A percentile compares a stretch with the other conserved stretches of the same genome.
These are phyloP conservation scores for Myochromella boudieri DNA, from an alignment of 768 basidiomycete genomes.

Conservation along the genomic window DNA sequence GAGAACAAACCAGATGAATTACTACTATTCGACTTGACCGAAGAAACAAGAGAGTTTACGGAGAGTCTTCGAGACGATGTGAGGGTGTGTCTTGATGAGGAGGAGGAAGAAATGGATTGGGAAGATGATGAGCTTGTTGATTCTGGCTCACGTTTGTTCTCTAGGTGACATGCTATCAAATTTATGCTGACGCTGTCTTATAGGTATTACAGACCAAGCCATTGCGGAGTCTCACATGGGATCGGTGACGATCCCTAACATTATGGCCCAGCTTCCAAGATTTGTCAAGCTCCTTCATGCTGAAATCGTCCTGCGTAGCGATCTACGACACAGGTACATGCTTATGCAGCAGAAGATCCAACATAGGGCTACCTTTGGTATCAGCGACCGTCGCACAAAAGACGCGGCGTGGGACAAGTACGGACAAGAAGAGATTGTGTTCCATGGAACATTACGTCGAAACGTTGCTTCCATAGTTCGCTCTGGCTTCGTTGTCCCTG, in stretches of 20 bases:
- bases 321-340: not conserved
- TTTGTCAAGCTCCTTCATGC: slow-evolving; percentile 6
- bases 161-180: not conserved
- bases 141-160: not conserved
- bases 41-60: slow-evolving; percentile 13
- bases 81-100: slow-evolving; percentile 1
- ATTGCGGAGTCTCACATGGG: slow-evolving; percentile 4
- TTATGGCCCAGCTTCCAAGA: not conserved
- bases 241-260: not conserved
- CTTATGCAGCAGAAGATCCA: slow-evolving; percentile 4
- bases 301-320: slow-evolving; percentile 3
- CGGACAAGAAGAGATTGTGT: slow-evolving; percentile 7
- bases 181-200: not conserved
- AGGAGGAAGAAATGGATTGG: slow-evolving; percentile 1
- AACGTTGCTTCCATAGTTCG: slow-evolving; percentile 11
- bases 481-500: slow-evolving; percentile 10
- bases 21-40: slow-evolving; percentile 5
- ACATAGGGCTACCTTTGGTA: not conserved
- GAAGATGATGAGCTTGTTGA: slow-evolving; percentile 1
- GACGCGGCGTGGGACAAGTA: slow-evolving; percentile 7
- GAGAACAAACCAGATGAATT: slow-evolving; percentile 7
- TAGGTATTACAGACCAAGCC: slow-evolving; percentile 4
- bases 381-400: slow-evolving; percentile 5
- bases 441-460: slow-evolving; percentile 8
- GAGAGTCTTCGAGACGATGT: slow-evolving; percentile 6